Evolutionary conservation across 2,329 filamentous ascomycete genomes (phyloP).

Genomic region (Phaeoacremonium minimum): DNA sequence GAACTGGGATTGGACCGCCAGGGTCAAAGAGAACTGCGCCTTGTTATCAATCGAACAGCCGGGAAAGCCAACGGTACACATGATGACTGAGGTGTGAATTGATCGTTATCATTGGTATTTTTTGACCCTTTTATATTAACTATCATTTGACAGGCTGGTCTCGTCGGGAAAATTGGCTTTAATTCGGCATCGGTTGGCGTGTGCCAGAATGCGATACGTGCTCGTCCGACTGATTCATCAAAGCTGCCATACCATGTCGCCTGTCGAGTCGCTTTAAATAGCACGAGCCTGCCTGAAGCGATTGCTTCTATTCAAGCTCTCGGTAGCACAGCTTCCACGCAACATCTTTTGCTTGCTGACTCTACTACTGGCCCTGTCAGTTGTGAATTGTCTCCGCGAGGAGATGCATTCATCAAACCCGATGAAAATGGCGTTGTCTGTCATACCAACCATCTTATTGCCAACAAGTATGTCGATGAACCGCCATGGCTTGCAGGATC

Average conservation of each 20-base stretch:
- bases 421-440: background rate
- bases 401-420: background rate
- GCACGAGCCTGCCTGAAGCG: background rate
- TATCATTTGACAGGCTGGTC: no score
- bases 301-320: background rate
- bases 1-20: conserved; percentile 57
- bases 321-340: background rate
- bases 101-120: no score
- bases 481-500: no score
- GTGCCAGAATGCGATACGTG: conserved; percentile 57
- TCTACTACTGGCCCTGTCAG: background rate
- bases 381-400: background rate
- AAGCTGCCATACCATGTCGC: background rate
- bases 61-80: conserved; percentile 41
- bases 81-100: conserved; percentile 54
- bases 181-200: conserved; percentile 55
- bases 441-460: background rate
- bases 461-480: no score
- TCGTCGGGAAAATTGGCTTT: conserved; percentile 62
- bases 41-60: conserved; percentile 39
- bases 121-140: no score
- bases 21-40: conserved; percentile 42
- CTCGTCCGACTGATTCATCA: conserved; percentile 13
- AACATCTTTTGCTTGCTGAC: background rate
- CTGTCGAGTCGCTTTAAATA: background rate